Evolutionary conservation across 192 early-diverging fungal genomes (phyloP).

Genomic region (Coemansia sp.): DNA sequence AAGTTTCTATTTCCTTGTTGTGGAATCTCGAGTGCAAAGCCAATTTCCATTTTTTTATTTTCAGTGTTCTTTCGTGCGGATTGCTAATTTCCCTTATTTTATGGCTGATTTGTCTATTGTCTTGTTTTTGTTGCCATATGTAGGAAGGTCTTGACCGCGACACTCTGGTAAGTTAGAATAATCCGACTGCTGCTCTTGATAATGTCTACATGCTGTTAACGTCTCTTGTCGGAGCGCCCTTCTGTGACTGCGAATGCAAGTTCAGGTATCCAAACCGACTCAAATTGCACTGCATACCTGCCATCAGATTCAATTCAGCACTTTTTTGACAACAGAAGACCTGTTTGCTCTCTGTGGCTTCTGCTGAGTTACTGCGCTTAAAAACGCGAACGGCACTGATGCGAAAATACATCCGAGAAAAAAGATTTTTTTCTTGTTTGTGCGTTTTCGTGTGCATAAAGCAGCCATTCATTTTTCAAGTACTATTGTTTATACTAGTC

Average conservation of each 20-base stretch:
- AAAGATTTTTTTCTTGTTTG: constrained; percentile 8
- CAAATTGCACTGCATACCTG: neutral
- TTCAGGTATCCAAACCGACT: neutral
- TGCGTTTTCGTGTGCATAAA: neutral
- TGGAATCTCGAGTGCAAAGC: neutral
- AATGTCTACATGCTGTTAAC: no score
- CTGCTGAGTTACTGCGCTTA: neutral
- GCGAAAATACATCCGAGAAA: neutral
- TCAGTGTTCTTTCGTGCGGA: no score
- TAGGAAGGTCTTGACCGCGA: constrained; percentile 52
- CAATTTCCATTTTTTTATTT: neutral
- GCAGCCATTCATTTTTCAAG: neutral
- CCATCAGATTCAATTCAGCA: neutral
- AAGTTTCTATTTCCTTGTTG: constrained; percentile 24
- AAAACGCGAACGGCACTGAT: no score
- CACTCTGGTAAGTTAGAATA: constrained; percentile 44
- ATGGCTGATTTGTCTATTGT: neutral
- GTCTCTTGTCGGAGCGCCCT: neutral
- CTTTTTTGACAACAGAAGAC: neutral
- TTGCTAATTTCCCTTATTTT: constrained; percentile 11
- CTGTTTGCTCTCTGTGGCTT: neutral
- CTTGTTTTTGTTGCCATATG: constrained; percentile 1
- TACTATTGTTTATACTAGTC: constrained; percentile 1
- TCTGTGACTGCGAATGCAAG: constrained; percentile 1
- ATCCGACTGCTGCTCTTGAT: no score